phyloP scores from a whole-genome alignment of 2,329 filamentous ascomycete genomes.

The Xylaria sp. region DNA sequence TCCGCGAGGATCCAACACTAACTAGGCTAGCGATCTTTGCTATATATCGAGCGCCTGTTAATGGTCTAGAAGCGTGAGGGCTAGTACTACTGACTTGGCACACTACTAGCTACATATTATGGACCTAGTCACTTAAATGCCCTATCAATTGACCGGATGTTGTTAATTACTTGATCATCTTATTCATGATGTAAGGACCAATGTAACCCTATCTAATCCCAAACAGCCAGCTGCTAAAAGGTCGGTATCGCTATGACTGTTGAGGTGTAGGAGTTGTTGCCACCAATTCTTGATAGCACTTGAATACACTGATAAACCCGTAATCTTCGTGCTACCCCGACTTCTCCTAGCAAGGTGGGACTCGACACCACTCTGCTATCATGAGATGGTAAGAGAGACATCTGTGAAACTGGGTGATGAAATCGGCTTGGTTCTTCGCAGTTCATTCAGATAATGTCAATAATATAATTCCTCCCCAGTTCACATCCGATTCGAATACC shows the following conservation, averaged over 20 bases:
- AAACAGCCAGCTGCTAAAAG: neutral
- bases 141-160: neutral
- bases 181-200: neutral
- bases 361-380: conserved; percentile 10
- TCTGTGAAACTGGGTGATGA: neutral
- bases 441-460: neutral
- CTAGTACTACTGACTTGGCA: neutral
- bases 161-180: neutral
- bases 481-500: neutral
- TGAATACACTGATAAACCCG: neutral
- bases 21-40: neutral
- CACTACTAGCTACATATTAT: neutral
- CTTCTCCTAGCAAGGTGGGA: conserved; percentile 12
- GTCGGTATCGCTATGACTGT: neutral
- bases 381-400: conserved; percentile 2
- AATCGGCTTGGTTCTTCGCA: neutral
- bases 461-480: neutral
- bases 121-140: neutral
- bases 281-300: neutral
- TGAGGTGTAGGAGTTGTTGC: neutral
- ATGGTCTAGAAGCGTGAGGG: too few species aligned
- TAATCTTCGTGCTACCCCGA: neutral
- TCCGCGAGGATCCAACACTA: too few species aligned
- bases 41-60: too few species aligned
- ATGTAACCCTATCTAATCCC: neutral